Conservation (phyloP, 73 alveolate species). For the Paramecium tetraurelia region DNA sequence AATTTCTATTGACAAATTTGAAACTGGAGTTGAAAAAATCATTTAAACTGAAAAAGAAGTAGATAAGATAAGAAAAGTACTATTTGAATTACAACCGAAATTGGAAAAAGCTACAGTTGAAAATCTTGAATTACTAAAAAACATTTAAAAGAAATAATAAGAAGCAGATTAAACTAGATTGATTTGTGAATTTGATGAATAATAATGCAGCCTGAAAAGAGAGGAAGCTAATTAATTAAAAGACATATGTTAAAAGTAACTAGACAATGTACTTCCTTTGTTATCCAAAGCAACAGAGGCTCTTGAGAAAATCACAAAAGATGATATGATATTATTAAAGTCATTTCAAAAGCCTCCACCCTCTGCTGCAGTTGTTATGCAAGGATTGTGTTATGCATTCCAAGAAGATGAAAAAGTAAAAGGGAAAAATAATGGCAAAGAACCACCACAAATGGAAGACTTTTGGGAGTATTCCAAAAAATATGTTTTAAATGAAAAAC, state of each 20-base stretch:
- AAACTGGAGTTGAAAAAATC: constrained; percentile 74
- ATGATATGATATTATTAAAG: constrained; percentile 90
- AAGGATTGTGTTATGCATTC: constrained; percentile 62
- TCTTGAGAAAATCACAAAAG: constrained; percentile 86
- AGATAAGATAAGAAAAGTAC: constrained; percentile 76
- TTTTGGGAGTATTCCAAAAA: constrained; percentile 76
- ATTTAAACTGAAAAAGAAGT: constrained; percentile 85
- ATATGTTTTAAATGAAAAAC: constrained; percentile 60
- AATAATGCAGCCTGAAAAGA: constrained; percentile 62
- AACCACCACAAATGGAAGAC: constrained; percentile 55
- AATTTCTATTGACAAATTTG: constrained; percentile 17
- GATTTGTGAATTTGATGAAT: constrained; percentile 65
- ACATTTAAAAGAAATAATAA: constrained; percentile 50
- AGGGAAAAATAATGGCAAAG: constrained; percentile 13
- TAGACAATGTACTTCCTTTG: constrained; percentile 97
- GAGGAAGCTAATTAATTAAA: constrained; percentile 76
- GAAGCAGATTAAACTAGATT: constrained; percentile 73
- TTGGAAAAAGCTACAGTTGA: constrained; percentile 76
- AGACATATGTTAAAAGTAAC: constrained; percentile 76
- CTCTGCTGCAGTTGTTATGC: constrained; percentile 40
- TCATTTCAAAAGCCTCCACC: constrained; percentile 90
- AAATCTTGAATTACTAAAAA: constrained; percentile 56
- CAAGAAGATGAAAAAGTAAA: constrained; percentile 48
- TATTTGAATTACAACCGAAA: constrained; percentile 85
- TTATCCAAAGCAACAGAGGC: constrained; percentile 96